Base-by-base conservation (phyloP, 2,329 filamentous ascomycete species). In the Cercospora canescens region DNA sequence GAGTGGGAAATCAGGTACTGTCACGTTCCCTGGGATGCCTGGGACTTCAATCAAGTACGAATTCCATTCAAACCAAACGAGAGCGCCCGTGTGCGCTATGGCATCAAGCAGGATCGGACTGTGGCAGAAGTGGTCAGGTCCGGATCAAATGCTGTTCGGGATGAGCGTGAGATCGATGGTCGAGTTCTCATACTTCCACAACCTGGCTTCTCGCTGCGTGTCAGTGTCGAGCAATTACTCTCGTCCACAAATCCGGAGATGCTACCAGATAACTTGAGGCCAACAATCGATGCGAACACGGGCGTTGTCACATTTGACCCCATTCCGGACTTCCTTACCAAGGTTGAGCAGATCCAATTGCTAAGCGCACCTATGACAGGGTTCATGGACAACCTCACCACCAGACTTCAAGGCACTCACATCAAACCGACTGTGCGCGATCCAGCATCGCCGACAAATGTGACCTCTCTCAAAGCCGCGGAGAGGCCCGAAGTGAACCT, bases 161-260 rank as follows among this genome's bases (percentile, higher is more conserved):
- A 52, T 11, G 60, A 63, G 28, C 50, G 60, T 14, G 52, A 45
- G 26, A 56, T 66, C 16, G 21, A 32, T 34, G 64, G 64, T 6
- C 16, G 64, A 32, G 55, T 59, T 12, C 26, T 66, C 18, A 60
- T 66, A n/a, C 32, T 66, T 7, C 64, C 64, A 5, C 63, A 65
- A 28, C 63, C 63, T 12, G 45, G 41, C 18, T 54, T 28, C 14
- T 54, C 50, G 24, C 26, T 54, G 5, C 11, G 24, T 1, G 28
- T 30, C 24, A 54, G n/a, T 28, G 24, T 54, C 4, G 24, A 54
- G 8, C 50, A 54, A 24, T n/a, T 54, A 18, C 24, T 54, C 6
- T 28, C 50, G 6, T 14, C 24, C 7, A 54, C 26, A 1, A 28
- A n/a, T 5, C 24, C 12, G 28, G 24, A 28, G 0, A 18, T 28